Evolutionary conservation across 768 basidiomycete species (phyloP).

Genomic region (Calocybe gangraenosa): DNA sequence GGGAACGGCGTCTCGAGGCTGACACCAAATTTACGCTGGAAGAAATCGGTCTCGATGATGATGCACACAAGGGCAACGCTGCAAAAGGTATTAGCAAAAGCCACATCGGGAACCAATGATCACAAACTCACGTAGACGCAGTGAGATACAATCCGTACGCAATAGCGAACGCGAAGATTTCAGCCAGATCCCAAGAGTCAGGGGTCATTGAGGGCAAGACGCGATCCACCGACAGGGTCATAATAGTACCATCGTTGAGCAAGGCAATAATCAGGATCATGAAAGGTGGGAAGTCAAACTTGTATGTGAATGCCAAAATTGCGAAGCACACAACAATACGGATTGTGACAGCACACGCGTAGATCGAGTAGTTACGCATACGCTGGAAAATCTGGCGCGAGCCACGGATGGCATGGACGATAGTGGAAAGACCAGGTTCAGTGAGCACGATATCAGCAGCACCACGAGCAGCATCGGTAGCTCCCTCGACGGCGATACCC

Average conservation of each 20-base stretch:
- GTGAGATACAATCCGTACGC: slow-evolving; percentile 96
- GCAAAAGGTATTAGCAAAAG: slow-evolving; percentile 10
- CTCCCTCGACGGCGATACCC: slow-evolving; percentile 99
- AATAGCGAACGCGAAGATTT: slow-evolving; percentile 94
- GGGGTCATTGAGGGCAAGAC: slow-evolving; percentile 91
- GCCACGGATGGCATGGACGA: slow-evolving; percentile 97
- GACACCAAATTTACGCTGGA: slow-evolving; percentile 84
- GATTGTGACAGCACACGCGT: slow-evolving; percentile 92
- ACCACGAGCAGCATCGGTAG: slow-evolving; percentile 97
- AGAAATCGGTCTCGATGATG: slow-evolving; percentile 86
- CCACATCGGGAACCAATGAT: not conserved
- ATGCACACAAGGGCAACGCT: slow-evolving; percentile 77
- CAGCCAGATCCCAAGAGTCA: slow-evolving; percentile 92
- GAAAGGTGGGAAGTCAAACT: slow-evolving; percentile 99
- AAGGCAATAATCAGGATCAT: slow-evolving; percentile 98
- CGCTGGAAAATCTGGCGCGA: slow-evolving; percentile 99
- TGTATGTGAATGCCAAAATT: slow-evolving; percentile 92
- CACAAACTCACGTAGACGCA: slow-evolving; percentile 70
- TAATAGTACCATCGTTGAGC: slow-evolving; percentile 97
- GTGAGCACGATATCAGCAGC: slow-evolving; percentile 98
- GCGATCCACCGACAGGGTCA: slow-evolving; percentile 95
- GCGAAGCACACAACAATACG: slow-evolving; percentile 99
- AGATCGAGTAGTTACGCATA: slow-evolving; percentile 99
- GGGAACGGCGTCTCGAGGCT: slow-evolving; percentile 36
- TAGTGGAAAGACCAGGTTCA: slow-evolving; percentile 98